Base-by-base conservation (phyloP, 2,329 filamentous ascomycete genomes). In the Penicillium thymicola region DNA sequence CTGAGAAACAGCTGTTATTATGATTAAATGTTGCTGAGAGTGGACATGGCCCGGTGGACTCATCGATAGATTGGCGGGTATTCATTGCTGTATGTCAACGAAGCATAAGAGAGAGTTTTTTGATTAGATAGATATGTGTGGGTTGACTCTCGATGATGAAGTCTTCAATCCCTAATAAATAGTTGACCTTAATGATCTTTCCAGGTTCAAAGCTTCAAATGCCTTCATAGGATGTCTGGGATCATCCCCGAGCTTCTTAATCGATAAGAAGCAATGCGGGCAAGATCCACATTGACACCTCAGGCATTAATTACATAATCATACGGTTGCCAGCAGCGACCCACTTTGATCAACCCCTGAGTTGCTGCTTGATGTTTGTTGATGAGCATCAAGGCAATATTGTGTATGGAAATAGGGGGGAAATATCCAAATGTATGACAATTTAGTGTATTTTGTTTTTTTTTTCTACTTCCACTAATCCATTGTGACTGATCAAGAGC, bases 21-120 rank as follows among this genome's bases (percentile, higher is more conserved):
- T 85, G 82, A 70, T 97, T 97, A 78, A 96, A 96, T 9, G 89
- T 85, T 44, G 88, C 85, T 14, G 90, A 95, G 37, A 97, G 82
- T 11, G 92, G 92, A 59, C 87, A 83, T 5, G 89, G 88, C 52
- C 87, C 85, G 42, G 82, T 82, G 18, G 89, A 86, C 49, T 86
- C 85, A 78, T 96, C 91, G 69, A 97, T 90, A 55, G 89, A 85
- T 51, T 89, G 89, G 57, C 93, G 84, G 42, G 92, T 95, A 73
- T 97, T 94, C 94, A 97, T 99, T 51, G 59, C 78, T 44, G 49
- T 30, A 30, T 51, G 54, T 38, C 37, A 40, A 48, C 37, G 37
- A 54, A 40, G 46, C 64, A 63, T 64, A 43, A 28, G 42, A 37
- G 25, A 32, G n/a, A 37, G 37, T 10, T 14, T 30, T 10, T 37